These are phyloP conservation scores for Acacia crassicarpa DNA, from an alignment of 306 rosid species.

Conservation along the genomic window DNA sequence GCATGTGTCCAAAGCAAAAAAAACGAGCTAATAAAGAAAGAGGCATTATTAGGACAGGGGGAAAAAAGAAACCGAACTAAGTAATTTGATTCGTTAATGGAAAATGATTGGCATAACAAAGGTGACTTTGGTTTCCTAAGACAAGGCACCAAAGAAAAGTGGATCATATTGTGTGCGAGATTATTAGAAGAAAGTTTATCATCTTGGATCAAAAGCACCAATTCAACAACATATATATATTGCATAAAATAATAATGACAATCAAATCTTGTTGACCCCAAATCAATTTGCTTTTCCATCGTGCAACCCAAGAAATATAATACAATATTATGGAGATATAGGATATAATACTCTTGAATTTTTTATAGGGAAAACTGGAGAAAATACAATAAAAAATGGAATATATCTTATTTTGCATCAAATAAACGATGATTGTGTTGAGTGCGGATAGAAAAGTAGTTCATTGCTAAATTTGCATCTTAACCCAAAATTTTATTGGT, in stretches of 20 bases:
- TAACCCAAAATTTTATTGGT: no score
- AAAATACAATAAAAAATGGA: no score
- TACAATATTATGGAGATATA: background rate
- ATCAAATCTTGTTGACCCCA: constrained; percentile 55
- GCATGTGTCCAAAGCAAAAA: constrained; percentile 46
- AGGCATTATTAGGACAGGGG: background rate
- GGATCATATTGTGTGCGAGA: constrained; percentile 26
- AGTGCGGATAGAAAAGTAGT: no score
- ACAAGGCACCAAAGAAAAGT: constrained; percentile 43
- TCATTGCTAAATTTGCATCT: no score
- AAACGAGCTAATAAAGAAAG: constrained; percentile 20
- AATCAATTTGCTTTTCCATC: constrained; percentile 31
- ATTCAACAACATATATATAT: constrained; percentile 21
- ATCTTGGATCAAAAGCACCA: constrained; percentile 33
- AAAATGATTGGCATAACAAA: constrained; percentile 55
- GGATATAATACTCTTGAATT: background rate
- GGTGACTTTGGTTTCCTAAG: constrained; percentile 51
- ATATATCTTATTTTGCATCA: no score
- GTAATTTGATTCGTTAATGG: constrained; percentile 43
- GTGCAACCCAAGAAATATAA: background rate
- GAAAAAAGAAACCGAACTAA: constrained; percentile 13
- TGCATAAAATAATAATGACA: constrained; percentile 39
- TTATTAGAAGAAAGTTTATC: constrained; percentile 41
- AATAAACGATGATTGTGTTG: no score
- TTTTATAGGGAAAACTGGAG: no score